Base-by-base conservation (phyloP, 306 rosid species). In the Citrullus colocynthis region DNA sequence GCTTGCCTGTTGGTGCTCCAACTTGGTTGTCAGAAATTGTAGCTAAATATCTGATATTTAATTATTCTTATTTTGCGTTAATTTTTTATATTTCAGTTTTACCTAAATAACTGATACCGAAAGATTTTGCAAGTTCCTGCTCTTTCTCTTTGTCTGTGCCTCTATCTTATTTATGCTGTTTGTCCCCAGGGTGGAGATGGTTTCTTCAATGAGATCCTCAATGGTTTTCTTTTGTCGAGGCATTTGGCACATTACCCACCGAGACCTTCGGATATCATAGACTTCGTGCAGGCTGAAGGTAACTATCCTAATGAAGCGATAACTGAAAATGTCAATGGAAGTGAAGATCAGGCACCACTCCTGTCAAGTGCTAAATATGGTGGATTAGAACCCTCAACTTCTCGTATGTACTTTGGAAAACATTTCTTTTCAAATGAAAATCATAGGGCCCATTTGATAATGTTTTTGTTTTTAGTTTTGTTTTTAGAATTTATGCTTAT, bases 201-300 rank as follows among this genome's bases (percentile, higher is more conserved):
- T 51, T 89, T 94, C 82, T 94, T 94, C 92, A 94, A 94, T 80
- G 98, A 94, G 90, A 90, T 94, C 88, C 97, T 94, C 34, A 94
- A 94, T 81, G 98, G 98, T 48, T 90, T 92, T 85, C 97, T 94
- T 82, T 84, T 88, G 76, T 86, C 96, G 80, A 87, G 96, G 88
- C 91, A 89, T 84, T 89, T 87, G 81, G 87, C 96, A 78, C 88
- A 93, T 37, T 82, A 82, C 69, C 98, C 98, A 32, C 97, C 95
- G 39, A 81, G 87, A 81, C 98, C 98, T 77, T 83, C 92, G 14
- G 92, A 85, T 79, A 83, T 88, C 81, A 75, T 71, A 85, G 86
- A 78, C 76, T 64, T 84, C 82, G 83, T 34, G 64, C 84, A 80
- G 75, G 80, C 67, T 77, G 64, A 77, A 81, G 86, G 79, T 73